A percentile compares a stretch with the other conserved stretches of the same genome.
phyloP scores from a whole-genome alignment of 805 yeast species.

The Nakazawaea ambrosiae region DNA sequence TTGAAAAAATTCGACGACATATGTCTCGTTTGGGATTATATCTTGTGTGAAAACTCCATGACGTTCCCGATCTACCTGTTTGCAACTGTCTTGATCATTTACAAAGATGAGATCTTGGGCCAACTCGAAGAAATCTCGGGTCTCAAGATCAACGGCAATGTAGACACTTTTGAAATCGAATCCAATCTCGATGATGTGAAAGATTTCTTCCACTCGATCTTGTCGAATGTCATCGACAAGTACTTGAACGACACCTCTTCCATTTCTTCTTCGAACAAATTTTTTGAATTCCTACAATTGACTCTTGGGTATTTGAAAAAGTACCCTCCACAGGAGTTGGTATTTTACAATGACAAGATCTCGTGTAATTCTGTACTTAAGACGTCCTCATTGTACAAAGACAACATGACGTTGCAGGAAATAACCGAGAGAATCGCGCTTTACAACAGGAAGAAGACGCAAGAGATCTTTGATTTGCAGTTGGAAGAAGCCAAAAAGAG shows the following conservation, averaged over 20 bases:
- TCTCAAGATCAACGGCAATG: too few species aligned
- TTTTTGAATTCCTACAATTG: slow-evolving; percentile 15
- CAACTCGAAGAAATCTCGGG: slow-evolving; percentile 24
- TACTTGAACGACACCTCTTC: slow-evolving; percentile 17
- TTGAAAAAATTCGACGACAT: slow-evolving; percentile 39
- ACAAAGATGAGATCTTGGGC: slow-evolving; percentile 35
- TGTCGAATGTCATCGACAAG: slow-evolving; percentile 20
- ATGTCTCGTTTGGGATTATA: slow-evolving; percentile 60
- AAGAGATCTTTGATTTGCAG: not conserved
- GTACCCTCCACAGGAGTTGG: not conserved
- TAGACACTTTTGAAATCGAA: slow-evolving; percentile 20
- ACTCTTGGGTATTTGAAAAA: not conserved
- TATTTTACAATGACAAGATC: slow-evolving; percentile 1
- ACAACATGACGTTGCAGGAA: not conserved
- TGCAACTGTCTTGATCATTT: slow-evolving; percentile 41
- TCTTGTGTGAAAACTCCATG: slow-evolving; percentile 52
- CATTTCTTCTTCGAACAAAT: slow-evolving; percentile 18
- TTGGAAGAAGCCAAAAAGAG: slow-evolving; percentile 3
- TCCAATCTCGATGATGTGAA: slow-evolving; percentile 16
- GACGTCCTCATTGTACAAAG: not conserved
- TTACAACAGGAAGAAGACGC: not conserved
- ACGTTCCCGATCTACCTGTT: slow-evolving; percentile 53
- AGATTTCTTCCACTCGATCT: slow-evolving; percentile 21
- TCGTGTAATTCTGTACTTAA: slow-evolving; percentile 18
- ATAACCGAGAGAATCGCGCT: not conserved